Percentiles rank a stretch among this genome's conserved stretches.
phyloP scores from a whole-genome alignment of 2,329 filamentous ascomycete genomes.

The Dothistroma septosporum region DNA sequence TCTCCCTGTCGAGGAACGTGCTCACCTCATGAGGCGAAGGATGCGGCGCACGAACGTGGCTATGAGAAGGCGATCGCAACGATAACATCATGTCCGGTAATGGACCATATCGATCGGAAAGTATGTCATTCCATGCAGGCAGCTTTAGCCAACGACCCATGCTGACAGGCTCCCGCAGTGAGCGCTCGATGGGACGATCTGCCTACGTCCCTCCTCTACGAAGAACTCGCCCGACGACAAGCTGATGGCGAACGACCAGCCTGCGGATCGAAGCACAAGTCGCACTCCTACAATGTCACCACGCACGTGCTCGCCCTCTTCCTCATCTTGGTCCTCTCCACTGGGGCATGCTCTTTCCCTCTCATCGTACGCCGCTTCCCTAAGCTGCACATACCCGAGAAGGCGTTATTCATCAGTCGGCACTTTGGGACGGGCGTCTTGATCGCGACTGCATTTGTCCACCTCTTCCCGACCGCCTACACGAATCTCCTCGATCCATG shows the following conservation, averaged over 20 bases:
- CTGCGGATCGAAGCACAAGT: slow-evolving; percentile 49
- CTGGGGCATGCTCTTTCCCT: slow-evolving; percentile 58
- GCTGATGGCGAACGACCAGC: slow-evolving; percentile 43
- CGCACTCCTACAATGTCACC: slow-evolving; percentile 52
- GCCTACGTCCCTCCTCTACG: slow-evolving; percentile 44
- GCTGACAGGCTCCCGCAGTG: slow-evolving; percentile 18
- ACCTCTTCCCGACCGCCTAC: slow-evolving; percentile 61
- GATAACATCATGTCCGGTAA: not conserved
- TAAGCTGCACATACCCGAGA: slow-evolving; percentile 55
- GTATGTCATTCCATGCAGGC: not conserved
- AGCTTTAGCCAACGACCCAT: not conserved
- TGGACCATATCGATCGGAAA: not conserved
- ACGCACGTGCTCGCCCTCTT: slow-evolving; percentile 57
- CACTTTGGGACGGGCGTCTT: slow-evolving; percentile 57
- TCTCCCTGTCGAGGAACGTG: not conserved
- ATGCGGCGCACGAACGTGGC: not conserved
- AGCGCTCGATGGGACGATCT: slow-evolving; percentile 36
- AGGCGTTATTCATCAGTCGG: slow-evolving; percentile 56
- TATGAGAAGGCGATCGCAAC: not conserved
- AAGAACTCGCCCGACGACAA: slow-evolving; percentile 49
- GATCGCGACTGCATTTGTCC: slow-evolving; percentile 56
- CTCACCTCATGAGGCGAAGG: not conserved
- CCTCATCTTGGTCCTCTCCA: slow-evolving; percentile 54
- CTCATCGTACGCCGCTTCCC: slow-evolving; percentile 58
- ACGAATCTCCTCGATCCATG: slow-evolving; percentile 58